phyloP scores from a whole-genome alignment of 306 rosid species.

The Erythrophleum fordii region DNA sequence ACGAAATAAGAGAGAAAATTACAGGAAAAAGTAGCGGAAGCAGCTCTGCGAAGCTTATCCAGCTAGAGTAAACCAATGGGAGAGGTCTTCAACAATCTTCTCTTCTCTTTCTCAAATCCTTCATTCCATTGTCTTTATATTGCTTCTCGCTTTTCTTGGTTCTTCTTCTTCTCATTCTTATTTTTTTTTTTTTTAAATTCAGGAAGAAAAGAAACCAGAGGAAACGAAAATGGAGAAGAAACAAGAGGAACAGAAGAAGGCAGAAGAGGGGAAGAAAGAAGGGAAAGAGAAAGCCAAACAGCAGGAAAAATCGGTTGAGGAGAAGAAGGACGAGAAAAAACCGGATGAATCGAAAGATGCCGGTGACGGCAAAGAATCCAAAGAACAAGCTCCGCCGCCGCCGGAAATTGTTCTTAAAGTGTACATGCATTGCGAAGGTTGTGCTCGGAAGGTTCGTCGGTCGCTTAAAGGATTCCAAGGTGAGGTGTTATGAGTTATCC shows the following conservation, averaged over 20 bases:
- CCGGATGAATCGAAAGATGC: slow-evolving; percentile 43
- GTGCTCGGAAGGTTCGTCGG: slow-evolving; percentile 90
- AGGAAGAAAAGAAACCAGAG: slow-evolving; percentile 72
- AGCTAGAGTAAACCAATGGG: slow-evolving; percentile 46
- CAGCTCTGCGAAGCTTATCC: background rate
- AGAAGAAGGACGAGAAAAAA: slow-evolving; percentile 29
- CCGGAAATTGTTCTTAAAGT: slow-evolving; percentile 81
- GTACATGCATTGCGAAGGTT: slow-evolving; percentile 96
- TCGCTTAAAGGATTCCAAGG: slow-evolving; percentile 85
- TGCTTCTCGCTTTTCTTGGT: background rate
- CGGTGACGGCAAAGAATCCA: slow-evolving; percentile 39
- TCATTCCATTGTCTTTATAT: background rate
- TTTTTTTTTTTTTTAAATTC: slow-evolving; percentile 9
- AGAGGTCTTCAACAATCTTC: slow-evolving; percentile 45
- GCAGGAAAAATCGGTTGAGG: slow-evolving; percentile 37
- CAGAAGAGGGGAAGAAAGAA: slow-evolving; percentile 40
- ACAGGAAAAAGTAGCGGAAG: background rate
- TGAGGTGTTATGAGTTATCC: background rate
- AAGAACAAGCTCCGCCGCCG: slow-evolving; percentile 49
- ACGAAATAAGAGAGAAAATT: background rate
- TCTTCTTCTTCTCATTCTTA: background rate
- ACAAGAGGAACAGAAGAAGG: slow-evolving; percentile 43
- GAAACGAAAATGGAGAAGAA: slow-evolving; percentile 59
- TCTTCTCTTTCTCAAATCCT: background rate
- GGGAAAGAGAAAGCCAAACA: slow-evolving; percentile 18